phyloP scores from a whole-genome alignment of 768 basidiomycete genomes.

The Porpolomopsis calyptriformis region DNA sequence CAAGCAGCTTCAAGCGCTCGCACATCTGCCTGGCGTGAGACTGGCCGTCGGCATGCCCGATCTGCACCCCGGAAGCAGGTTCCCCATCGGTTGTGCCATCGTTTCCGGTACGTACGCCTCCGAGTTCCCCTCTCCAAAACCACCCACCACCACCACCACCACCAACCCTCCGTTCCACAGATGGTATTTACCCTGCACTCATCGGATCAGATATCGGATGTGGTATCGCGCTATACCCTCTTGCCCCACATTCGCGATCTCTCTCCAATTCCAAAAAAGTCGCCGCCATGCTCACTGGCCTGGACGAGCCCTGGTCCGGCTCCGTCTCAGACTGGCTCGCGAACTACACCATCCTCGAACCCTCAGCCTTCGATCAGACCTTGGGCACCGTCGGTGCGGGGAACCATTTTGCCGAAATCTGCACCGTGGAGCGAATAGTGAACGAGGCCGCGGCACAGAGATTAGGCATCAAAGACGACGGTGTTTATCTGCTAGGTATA shows the following conservation, averaged over 20 bases:
- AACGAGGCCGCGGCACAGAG: slow-evolving; percentile 17
- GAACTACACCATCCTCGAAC: slow-evolving; percentile 21
- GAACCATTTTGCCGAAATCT: slow-evolving; percentile 31
- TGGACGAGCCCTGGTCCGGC: slow-evolving; percentile 30
- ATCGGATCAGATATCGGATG: slow-evolving; percentile 32
- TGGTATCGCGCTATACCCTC: slow-evolving; percentile 26
- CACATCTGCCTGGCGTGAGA: slow-evolving; percentile 19
- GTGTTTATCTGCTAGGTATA: slow-evolving; percentile 23
- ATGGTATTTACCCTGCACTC: slow-evolving; percentile 29
- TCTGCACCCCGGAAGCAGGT: slow-evolving; percentile 29
- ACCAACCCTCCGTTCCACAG: too few species aligned
- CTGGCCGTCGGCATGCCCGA: slow-evolving; percentile 29
- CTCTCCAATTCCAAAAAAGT: slow-evolving; percentile 20
- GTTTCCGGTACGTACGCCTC: neutral
- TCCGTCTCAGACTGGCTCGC: slow-evolving; percentile 24
- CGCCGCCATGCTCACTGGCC: slow-evolving; percentile 20
- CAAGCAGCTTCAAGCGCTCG: slow-evolving; percentile 23
- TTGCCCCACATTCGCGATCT: slow-evolving; percentile 19
- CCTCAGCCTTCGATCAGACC: slow-evolving; percentile 21
- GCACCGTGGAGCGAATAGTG: slow-evolving; percentile 22
- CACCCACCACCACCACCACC: slow-evolving; percentile 15
- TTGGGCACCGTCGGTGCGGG: slow-evolving; percentile 29
- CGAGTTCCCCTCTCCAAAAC: neutral
- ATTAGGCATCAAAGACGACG: slow-evolving; percentile 17
- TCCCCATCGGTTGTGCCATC: slow-evolving; percentile 19